Evolutionary conservation across 1,284 basidiomycete genomes (phyloP).

Genomic region (Hortiboletus rubellus): DNA sequence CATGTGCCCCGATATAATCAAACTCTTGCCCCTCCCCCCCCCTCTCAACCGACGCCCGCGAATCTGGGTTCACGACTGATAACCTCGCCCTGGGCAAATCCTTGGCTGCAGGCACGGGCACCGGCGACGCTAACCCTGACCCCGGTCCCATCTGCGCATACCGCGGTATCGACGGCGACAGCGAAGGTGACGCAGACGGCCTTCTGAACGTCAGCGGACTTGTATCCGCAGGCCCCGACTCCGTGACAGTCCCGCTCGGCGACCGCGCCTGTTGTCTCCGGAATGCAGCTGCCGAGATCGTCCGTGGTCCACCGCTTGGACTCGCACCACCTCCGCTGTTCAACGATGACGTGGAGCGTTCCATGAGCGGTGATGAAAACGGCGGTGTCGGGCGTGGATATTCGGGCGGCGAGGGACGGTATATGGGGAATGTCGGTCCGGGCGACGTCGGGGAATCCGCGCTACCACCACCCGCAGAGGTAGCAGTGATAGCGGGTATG

Average conservation of each 20-base stretch:
- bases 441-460: not conserved
- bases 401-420: slow-evolving; percentile 41
- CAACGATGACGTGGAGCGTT: slow-evolving; percentile 38
- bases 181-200: slow-evolving; percentile 18
- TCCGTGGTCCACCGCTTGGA: slow-evolving; percentile 39
- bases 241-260: slow-evolving; percentile 18
- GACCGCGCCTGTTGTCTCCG: slow-evolving; percentile 51
- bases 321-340: slow-evolving; percentile 15
- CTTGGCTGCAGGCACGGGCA: slow-evolving; percentile 38
- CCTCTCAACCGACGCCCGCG: slow-evolving; percentile 41
- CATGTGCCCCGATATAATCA: slow-evolving; percentile 60
- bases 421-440: slow-evolving; percentile 32
- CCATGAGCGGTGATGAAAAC: slow-evolving; percentile 33
- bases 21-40: slow-evolving; percentile 39
- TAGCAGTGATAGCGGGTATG: not conserved
- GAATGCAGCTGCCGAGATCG: slow-evolving; percentile 76
- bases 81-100: slow-evolving; percentile 26
- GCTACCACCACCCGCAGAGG: not conserved
- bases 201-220: slow-evolving; percentile 49
- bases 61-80: slow-evolving; percentile 34
- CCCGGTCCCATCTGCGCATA: not conserved
- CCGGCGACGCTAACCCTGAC: slow-evolving; percentile 11
- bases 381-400: slow-evolving; percentile 33
- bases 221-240: slow-evolving; percentile 38
- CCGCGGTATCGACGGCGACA: not conserved